phyloP scores from a whole-genome alignment of 2,329 filamentous ascomycete species.

The Aspergillus neoniger region DNA sequence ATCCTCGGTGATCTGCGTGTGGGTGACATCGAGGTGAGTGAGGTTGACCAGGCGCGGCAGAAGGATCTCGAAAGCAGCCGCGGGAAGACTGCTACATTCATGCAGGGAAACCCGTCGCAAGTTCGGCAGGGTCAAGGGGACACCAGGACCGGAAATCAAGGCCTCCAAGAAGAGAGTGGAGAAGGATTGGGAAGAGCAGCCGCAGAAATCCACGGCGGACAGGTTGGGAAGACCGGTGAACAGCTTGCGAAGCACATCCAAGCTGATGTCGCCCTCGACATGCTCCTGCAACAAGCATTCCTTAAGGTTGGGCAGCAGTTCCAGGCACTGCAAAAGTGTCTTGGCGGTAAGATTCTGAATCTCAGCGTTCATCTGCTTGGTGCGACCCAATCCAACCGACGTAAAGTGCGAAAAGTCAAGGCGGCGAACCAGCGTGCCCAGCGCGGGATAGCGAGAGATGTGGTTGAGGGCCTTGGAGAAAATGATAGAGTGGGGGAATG shows the following conservation, averaged over 20 bases:
- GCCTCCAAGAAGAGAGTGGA: slow-evolving; percentile 64
- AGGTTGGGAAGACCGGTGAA: slow-evolving; percentile 67
- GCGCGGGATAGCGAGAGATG: slow-evolving; percentile 64
- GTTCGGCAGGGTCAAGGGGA: slow-evolving; percentile 57
- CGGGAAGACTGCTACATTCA: slow-evolving; percentile 72
- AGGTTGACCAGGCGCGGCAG: slow-evolving; percentile 69
- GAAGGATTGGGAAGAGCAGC: slow-evolving; percentile 69
- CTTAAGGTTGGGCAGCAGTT: slow-evolving; percentile 70
- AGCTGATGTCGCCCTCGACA: slow-evolving; percentile 72
- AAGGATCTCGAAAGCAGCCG: slow-evolving; percentile 67
- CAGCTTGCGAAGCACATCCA: slow-evolving; percentile 69
- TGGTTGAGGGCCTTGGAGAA: slow-evolving; percentile 79
- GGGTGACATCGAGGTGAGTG: slow-evolving; percentile 78
- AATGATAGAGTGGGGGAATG: slow-evolving; percentile 78
- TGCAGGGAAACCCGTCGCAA: slow-evolving; percentile 73
- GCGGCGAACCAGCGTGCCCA: slow-evolving; percentile 75
- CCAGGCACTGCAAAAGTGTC: slow-evolving; percentile 70
- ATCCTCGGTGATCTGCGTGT: slow-evolving; percentile 72
- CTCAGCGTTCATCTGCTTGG: slow-evolving; percentile 71
- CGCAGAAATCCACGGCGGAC: slow-evolving; percentile 73
- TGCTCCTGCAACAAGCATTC: slow-evolving; percentile 82
- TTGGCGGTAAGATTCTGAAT: slow-evolving; percentile 74
- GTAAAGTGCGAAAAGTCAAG: slow-evolving; percentile 87
- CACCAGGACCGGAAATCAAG: slow-evolving; percentile 48
- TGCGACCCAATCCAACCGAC: slow-evolving; percentile 73